Evolutionary conservation across 495 filamentous ascomycete species (phyloP).

Genomic region (Penicillium taxi): DNA sequence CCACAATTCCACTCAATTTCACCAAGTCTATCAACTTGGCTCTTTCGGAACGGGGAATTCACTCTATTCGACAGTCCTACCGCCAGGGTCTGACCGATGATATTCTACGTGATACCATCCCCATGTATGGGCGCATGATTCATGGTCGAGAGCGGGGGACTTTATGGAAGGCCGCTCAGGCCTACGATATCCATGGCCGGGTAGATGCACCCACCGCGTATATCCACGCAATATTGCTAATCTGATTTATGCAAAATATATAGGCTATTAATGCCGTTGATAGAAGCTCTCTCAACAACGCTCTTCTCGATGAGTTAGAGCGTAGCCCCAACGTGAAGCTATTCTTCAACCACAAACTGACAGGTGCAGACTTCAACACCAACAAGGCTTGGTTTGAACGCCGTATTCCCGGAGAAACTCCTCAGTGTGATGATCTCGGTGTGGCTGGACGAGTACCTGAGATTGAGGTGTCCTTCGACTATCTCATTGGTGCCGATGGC

Average conservation of each 20-base stretch:
- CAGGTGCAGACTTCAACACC: constrained; percentile 69
- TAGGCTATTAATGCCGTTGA: constrained; percentile 60
- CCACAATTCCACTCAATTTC: constrained; percentile 85
- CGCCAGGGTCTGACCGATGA: constrained; percentile 59
- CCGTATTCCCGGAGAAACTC: constrained; percentile 25
- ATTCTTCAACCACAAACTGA: constrained; percentile 87
- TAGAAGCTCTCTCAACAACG: constrained; percentile 74
- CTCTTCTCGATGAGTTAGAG: constrained; percentile 77
- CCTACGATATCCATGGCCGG: constrained; percentile 83
- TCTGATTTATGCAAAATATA: neutral
- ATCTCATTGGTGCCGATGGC: constrained; percentile 92
- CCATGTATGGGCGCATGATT: constrained; percentile 97
- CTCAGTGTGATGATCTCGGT: constrained; percentile 21
- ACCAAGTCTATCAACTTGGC: constrained; percentile 97
- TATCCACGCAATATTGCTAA: too few species aligned
- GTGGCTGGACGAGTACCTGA: constrained; percentile 40
- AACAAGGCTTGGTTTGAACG: constrained; percentile 84
- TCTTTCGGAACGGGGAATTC: constrained; percentile 89
- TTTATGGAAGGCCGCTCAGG: constrained; percentile 69
- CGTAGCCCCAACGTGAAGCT: constrained; percentile 77
- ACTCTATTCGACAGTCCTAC: constrained; percentile 63
- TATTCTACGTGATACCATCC: constrained; percentile 69
- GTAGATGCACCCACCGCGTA: constrained; percentile 38
- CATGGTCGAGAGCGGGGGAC: constrained; percentile 63
- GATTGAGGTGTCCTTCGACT: constrained; percentile 75